Evolutionary conservation across 2,329 filamentous ascomycete species (phyloP).

Genomic region (Arthroderma sp.): DNA sequence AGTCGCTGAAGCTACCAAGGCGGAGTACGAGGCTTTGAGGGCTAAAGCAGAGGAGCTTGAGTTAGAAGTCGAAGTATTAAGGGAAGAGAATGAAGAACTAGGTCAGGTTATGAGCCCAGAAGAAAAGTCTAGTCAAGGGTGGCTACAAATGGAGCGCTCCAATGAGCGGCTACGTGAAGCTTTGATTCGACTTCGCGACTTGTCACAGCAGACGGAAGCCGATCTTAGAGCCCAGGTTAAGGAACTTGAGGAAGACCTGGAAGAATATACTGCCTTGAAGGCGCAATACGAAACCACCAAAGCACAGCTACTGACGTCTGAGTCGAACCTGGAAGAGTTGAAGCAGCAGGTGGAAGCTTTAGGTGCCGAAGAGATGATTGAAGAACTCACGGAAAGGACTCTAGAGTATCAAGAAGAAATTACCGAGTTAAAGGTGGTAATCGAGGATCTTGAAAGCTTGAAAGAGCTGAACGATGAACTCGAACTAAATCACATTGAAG

Average conservation of each 20-base stretch:
- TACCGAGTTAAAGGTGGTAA: conserved; percentile 64
- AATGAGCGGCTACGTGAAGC: conserved; percentile 82
- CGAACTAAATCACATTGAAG: conserved; percentile 82
- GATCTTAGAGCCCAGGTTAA: conserved; percentile 65
- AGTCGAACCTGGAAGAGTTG: conserved; percentile 69
- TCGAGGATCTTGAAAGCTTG: conserved; percentile 77
- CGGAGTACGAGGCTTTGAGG: conserved; percentile 66
- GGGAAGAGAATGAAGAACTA: conserved; percentile 75
- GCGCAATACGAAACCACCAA: conserved; percentile 57
- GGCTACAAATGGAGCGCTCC: conserved; percentile 80
- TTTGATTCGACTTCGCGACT: conserved; percentile 67
- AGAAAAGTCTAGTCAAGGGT: conserved; percentile 73
- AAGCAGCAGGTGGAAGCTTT: conserved; percentile 83
- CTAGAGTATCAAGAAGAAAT: conserved; percentile 71
- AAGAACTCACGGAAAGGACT: conserved; percentile 79
- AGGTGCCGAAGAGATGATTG: conserved; percentile 85
- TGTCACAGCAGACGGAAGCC: conserved; percentile 72
- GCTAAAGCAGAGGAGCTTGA: conserved; percentile 69
- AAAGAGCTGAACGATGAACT: conserved; percentile 92
- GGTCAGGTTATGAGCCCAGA: conserved; percentile 76
- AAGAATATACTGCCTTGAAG: conserved; percentile 53
- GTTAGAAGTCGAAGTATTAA: conserved; percentile 73
- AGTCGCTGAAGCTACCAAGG: conserved; percentile 66
- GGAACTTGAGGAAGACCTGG: conserved; percentile 57
- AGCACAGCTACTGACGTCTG: conserved; percentile 58